Evolutionary conservation across 495 filamentous ascomycete species (phyloP).

Genomic region (Chaetomium fimeti): DNA sequence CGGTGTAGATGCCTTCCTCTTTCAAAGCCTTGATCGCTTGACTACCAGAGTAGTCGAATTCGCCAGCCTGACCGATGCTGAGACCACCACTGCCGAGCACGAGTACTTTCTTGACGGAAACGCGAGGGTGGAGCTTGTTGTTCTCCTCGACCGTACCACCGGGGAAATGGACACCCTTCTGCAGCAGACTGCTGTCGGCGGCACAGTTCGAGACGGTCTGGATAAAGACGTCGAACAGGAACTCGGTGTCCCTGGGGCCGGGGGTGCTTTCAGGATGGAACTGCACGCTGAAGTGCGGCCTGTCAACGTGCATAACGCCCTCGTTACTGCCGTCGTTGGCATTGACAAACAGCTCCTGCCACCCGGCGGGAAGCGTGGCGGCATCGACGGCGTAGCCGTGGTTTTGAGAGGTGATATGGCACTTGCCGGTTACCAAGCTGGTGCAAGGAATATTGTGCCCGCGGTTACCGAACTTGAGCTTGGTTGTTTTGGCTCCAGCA

Average conservation of each 20-base stretch:
- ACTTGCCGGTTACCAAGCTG: conserved; percentile 87
- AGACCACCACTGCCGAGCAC: conserved; percentile 91
- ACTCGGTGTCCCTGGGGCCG: conserved; percentile 94
- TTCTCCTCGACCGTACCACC: conserved; percentile 79
- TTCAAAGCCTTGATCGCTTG: conserved; percentile 95
- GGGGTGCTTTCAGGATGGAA: conserved; percentile 98
- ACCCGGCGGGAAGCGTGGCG: conserved; percentile 66
- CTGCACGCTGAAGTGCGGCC: conserved; percentile 95
- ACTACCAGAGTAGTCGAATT: conserved; percentile 97
- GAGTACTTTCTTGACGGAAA: conserved; percentile 88
- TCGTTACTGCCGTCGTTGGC: conserved; percentile 98
- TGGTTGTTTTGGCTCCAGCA: conserved; percentile 79
- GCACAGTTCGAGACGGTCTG: conserved; percentile 68
- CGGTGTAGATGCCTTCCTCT: conserved; percentile 89
- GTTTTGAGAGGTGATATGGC: conserved; percentile 98
- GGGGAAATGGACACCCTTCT: conserved; percentile 74
- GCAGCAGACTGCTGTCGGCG: conserved; percentile 59
- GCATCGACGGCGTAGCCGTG: conserved; percentile 93
- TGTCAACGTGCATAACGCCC: conserved; percentile 81
- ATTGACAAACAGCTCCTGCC: conserved; percentile 94
- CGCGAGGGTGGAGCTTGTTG: conserved; percentile 66
- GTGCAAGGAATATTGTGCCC: conserved; percentile 99
- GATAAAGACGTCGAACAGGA: conserved; percentile 95
- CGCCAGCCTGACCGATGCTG: conserved; percentile 94
- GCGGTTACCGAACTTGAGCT: conserved; percentile 99